These are phyloP conservation scores for Tetracladium maxilliforme DNA, from an alignment of 2,329 filamentous ascomycete species.

Conservation along the genomic window DNA sequence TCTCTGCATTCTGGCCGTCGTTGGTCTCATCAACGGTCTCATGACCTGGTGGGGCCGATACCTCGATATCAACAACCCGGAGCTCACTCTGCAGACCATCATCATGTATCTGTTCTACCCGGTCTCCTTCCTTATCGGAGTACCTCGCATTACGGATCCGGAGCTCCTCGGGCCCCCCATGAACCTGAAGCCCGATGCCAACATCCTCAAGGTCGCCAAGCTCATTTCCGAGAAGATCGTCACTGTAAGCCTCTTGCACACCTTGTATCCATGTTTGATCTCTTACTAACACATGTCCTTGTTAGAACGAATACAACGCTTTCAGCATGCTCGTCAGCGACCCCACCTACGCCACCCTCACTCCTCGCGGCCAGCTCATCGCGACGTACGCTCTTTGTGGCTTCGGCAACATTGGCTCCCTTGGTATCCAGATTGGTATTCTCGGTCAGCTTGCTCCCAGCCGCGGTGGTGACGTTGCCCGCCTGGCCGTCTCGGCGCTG, in stretches of 20 bases:
- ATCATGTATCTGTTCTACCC: conserved; percentile 68
- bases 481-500: conserved; percentile 63
- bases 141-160: conserved; percentile 45
- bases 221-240: conserved; percentile 65
- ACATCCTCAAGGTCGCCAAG: conserved; percentile 57
- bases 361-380: conserved; percentile 61
- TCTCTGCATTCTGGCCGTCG: conserved; percentile 69
- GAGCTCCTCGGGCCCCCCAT: too few species aligned
- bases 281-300: conserved; percentile 3
- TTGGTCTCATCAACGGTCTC: conserved; percentile 61
- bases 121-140: conserved; percentile 67
- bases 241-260: conserved; percentile 6
- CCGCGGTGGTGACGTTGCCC: conserved; percentile 60
- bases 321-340: conserved; percentile 41
- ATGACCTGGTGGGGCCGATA: conserved; percentile 77
- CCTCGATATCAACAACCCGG: conserved; percentile 53
- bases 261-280: too few species aligned
- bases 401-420: conserved; percentile 75
- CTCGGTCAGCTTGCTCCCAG: conserved; percentile 66
- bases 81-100: conserved; percentile 62
- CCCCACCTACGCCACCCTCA: conserved; percentile 39
- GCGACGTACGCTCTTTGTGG: conserved; percentile 75
- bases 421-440: conserved; percentile 84
- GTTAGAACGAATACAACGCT: conserved; percentile 63
- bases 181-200: conserved; percentile 36